Conservation (phyloP, 768 basidiomycete genomes). For the Pleurotus pulmonarius region DNA sequence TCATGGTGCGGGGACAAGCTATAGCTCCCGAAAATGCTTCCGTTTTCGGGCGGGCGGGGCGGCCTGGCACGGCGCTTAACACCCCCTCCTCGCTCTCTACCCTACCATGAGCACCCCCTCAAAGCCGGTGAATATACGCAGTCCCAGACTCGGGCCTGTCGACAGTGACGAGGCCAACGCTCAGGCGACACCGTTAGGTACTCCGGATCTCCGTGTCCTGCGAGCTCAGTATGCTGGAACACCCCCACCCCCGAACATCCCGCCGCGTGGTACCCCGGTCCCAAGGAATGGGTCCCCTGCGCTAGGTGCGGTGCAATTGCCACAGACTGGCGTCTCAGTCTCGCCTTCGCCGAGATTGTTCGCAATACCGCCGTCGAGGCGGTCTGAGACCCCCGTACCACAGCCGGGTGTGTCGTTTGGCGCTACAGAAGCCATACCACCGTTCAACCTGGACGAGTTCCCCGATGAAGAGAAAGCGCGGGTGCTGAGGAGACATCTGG, state of each 20-base stretch:
- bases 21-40: background rate
- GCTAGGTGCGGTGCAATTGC: conserved; percentile 13
- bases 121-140: conserved; percentile 48
- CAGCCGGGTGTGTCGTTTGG: conserved; percentile 11
- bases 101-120: conserved; percentile 52
- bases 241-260: conserved; percentile 55
- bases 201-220: conserved; percentile 62
- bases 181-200: conserved; percentile 42
- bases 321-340: conserved; percentile 10
- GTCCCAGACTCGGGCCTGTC: conserved; percentile 18
- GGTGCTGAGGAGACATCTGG: conserved; percentile 77
- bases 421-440: conserved; percentile 26
- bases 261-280: conserved; percentile 29
- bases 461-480: conserved; percentile 82
- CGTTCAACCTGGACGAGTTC: conserved; percentile 52
- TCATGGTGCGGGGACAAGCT: no score
- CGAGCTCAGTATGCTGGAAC: conserved; percentile 61
- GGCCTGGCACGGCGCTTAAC: no score
- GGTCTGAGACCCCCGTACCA: conserved; percentile 22
- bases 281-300: conserved; percentile 13
- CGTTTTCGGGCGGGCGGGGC: background rate
- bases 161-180: conserved; percentile 21
- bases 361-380: conserved; percentile 15
- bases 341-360: conserved; percentile 11
- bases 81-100: conserved; percentile 1